A percentile compares a stretch with the other conserved stretches of the same genome.
These are phyloP conservation scores for Nemania diffusa DNA, from an alignment of 2,329 filamentous ascomycete genomes.

Conservation along the genomic window DNA sequence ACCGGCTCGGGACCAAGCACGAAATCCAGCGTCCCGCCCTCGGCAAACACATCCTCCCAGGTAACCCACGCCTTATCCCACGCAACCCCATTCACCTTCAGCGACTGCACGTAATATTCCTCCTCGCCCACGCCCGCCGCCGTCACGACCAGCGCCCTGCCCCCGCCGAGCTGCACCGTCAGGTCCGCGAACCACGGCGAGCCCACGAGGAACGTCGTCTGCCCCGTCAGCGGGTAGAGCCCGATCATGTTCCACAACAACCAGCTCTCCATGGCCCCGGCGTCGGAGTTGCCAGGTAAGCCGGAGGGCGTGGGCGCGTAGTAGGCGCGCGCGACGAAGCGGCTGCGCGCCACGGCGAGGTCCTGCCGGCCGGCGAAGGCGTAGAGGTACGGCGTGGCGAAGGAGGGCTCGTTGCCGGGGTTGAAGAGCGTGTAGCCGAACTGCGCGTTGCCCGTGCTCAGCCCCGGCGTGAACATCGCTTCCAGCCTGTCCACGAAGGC, in stretches of 20 bases:
- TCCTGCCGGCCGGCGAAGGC: constrained; percentile 73
- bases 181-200: constrained; percentile 71
- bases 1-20: constrained; percentile 64
- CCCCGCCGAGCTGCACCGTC: constrained; percentile 66
- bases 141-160: constrained; percentile 65
- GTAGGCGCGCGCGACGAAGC: constrained; percentile 67
- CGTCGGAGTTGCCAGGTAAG: constrained; percentile 76
- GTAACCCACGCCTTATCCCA: constrained; percentile 74
- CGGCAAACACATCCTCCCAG: constrained; percentile 73
- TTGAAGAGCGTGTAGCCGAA: constrained; percentile 71
- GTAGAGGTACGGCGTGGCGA: constrained; percentile 75
- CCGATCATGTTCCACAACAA: constrained; percentile 76
- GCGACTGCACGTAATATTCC: constrained; percentile 70
- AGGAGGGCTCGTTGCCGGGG: constrained; percentile 66
- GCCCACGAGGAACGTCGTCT: constrained; percentile 73
- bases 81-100: constrained; percentile 70
- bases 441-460: constrained; percentile 53
- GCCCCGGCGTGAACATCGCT: constrained; percentile 66
- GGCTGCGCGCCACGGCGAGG: constrained; percentile 67
- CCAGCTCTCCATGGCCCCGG: constrained; percentile 78
- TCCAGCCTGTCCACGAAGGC: constrained; percentile 68
- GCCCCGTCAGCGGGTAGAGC: constrained; percentile 73
- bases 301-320: constrained; percentile 66
- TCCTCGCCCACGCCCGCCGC: constrained; percentile 60
- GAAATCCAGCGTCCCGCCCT: constrained; percentile 72